phyloP scores from a whole-genome alignment of 192 early-diverging fungal species.

The Coemansia umbellata region DNA sequence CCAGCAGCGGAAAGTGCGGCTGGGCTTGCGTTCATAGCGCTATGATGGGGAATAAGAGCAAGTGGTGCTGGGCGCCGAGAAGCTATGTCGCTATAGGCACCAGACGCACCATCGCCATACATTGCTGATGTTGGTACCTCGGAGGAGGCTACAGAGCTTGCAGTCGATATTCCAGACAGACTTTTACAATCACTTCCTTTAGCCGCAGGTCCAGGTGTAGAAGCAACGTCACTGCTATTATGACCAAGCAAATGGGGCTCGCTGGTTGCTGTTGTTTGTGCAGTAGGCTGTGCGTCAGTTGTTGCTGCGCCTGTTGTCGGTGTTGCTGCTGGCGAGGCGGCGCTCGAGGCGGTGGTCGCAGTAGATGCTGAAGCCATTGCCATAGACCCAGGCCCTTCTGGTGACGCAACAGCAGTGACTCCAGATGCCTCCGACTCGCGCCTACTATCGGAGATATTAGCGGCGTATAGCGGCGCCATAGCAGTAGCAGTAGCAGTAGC shows the following conservation, averaged over 20 bases:
- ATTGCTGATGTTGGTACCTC: background rate
- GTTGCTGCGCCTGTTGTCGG: conserved; percentile 13
- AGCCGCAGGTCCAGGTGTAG: too few relatives aligned
- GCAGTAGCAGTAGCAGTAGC: conserved; percentile 1
- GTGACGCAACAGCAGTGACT: conserved; percentile 48
- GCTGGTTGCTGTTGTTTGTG: too few relatives aligned
- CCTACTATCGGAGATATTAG: conserved; percentile 47
- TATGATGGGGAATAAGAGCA: conserved; percentile 15
- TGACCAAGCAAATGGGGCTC: too few relatives aligned
- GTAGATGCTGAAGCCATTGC: conserved; percentile 8
- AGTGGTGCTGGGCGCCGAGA: conserved; percentile 35
- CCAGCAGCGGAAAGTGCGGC: background rate
- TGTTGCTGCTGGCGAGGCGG: conserved; percentile 24
- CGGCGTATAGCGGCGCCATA: conserved; percentile 20
- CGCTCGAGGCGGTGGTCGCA: conserved; percentile 16
- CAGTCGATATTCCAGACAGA: too few relatives aligned
- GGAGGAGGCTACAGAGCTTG: background rate
- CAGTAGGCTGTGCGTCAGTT: too few relatives aligned
- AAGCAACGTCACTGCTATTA: too few relatives aligned
- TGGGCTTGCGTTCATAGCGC: background rate
- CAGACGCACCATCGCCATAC: background rate
- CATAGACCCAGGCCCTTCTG: conserved; percentile 14
- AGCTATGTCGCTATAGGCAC: background rate
- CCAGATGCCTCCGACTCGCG: conserved; percentile 50
- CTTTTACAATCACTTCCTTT: too few relatives aligned